Conservation (phyloP, 768 basidiomycete species). For the Naganishia kalamii region DNA sequence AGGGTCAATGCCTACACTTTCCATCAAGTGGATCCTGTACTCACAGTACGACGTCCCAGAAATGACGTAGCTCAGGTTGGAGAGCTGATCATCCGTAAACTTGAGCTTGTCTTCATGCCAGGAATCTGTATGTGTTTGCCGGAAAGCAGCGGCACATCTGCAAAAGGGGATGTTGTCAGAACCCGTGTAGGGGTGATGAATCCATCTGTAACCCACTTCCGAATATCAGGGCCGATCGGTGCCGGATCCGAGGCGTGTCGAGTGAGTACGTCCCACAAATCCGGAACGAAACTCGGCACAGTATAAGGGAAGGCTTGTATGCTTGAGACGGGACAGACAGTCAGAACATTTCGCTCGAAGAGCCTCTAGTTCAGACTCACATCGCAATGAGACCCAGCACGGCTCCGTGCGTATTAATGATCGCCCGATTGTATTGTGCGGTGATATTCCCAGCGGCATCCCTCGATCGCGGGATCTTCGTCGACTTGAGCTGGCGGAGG, state of each 20-base stretch:
- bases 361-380: slow-evolving; percentile 23
- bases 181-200: neutral
- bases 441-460: slow-evolving; percentile 52
- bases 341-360: neutral
- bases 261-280: slow-evolving; percentile 67
- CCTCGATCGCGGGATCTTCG: slow-evolving; percentile 61
- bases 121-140: slow-evolving; percentile 64
- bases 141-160: slow-evolving; percentile 40
- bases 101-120: slow-evolving; percentile 82
- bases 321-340: no score
- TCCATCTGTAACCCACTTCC: slow-evolving; percentile 55
- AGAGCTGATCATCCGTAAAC: slow-evolving; percentile 84
- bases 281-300: slow-evolving; percentile 83
- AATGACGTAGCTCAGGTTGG: slow-evolving; percentile 77
- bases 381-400: slow-evolving; percentile 90
- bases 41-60: slow-evolving; percentile 63
- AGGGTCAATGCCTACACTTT: neutral
- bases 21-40: slow-evolving; percentile 7
- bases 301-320: slow-evolving; percentile 94
- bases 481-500: slow-evolving; percentile 58
- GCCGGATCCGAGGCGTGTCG: slow-evolving; percentile 83
- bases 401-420: slow-evolving; percentile 75
- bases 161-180: no score
- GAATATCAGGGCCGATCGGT: slow-evolving; percentile 83
- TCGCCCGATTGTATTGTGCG: slow-evolving; percentile 62